phyloP scores from a whole-genome alignment of 2,329 filamentous ascomycete species.

The Fusarium albosuccineum region DNA sequence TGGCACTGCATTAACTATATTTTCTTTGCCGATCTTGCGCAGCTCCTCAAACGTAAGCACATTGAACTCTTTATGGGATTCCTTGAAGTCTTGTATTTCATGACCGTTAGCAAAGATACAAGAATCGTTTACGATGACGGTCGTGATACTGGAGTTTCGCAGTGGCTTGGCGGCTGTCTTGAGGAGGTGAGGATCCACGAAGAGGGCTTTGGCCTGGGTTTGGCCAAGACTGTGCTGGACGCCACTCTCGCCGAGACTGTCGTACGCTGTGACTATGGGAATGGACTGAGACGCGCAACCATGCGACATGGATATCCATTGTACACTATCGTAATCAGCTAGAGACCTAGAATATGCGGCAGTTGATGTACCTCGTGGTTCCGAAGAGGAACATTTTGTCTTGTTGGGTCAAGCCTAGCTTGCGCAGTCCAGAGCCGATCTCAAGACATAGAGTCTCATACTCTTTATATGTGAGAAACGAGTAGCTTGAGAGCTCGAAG shows the following conservation, averaged over 20 bases:
- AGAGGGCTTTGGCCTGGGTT: conserved; percentile 84
- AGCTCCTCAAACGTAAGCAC: conserved; percentile 68
- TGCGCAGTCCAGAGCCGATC: conserved; percentile 78
- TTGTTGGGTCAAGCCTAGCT: conserved; percentile 74
- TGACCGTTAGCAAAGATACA: conserved; percentile 63
- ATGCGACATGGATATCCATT: conserved; percentile 88
- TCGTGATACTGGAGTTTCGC: conserved; percentile 66
- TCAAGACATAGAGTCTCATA: conserved; percentile 78
- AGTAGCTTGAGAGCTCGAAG: conserved; percentile 83
- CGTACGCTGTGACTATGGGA: conserved; percentile 92
- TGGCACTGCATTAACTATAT: conserved; percentile 76
- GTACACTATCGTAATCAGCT: conserved; percentile 63
- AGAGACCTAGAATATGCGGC: not conserved
- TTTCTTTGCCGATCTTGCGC: conserved; percentile 69
- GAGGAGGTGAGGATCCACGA: conserved; percentile 83
- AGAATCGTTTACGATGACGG: conserved; percentile 72
- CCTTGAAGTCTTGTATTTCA: conserved; percentile 68
- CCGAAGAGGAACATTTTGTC: conserved; percentile 85
- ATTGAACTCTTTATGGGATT: conserved; percentile 65
- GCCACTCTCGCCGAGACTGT: conserved; percentile 87
- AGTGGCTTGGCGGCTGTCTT: conserved; percentile 69
- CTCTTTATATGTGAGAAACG: conserved; percentile 81
- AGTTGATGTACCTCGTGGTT: conserved; percentile 72
- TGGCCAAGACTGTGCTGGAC: conserved; percentile 89
- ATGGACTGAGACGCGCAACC: conserved; percentile 86